These are phyloP conservation scores for Aspergillus mulundensis DNA, from an alignment of 495 filamentous ascomycete genomes.

Conservation along the genomic window DNA sequence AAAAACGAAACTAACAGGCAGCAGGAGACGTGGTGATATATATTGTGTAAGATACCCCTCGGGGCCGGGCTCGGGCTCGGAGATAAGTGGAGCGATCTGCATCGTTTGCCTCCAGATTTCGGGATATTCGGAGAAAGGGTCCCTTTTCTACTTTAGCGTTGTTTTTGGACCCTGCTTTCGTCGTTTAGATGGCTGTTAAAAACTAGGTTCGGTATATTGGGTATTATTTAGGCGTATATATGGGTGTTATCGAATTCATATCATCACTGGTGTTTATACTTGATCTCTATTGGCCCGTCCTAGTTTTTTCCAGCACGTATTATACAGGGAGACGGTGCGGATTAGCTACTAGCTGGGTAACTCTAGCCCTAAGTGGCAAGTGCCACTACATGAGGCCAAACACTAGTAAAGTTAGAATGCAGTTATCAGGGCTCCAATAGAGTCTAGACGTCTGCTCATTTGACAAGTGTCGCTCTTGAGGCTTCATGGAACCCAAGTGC, in stretches of 20 bases:
- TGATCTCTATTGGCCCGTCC: no score
- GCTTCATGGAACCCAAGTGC: no score
- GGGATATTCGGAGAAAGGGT: neutral
- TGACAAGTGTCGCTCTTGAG: no score
- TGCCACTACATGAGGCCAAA: no score
- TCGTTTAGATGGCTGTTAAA: neutral
- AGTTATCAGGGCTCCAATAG: no score
- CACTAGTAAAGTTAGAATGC: no score
- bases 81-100: neutral
- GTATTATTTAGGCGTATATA: neutral
- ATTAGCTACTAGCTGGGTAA: no score
- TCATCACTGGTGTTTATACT: neutral
- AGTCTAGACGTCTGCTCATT: no score
- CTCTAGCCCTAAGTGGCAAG: no score
- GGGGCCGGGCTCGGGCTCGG: neutral
- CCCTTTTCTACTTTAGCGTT: neutral
- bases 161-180: neutral
- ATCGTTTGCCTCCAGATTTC: neutral
- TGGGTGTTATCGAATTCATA: neutral
- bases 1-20: conserved; percentile 11
- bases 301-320: no score
- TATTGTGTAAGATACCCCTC: neutral
- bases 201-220: neutral
- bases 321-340: no score
- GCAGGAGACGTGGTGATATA: conserved; percentile 37